Evolutionary conservation across 1,284 basidiomycete species (phyloP), one percentile per base, ranked within the genome.

Genomic region (Ustilago lituana): DNA sequence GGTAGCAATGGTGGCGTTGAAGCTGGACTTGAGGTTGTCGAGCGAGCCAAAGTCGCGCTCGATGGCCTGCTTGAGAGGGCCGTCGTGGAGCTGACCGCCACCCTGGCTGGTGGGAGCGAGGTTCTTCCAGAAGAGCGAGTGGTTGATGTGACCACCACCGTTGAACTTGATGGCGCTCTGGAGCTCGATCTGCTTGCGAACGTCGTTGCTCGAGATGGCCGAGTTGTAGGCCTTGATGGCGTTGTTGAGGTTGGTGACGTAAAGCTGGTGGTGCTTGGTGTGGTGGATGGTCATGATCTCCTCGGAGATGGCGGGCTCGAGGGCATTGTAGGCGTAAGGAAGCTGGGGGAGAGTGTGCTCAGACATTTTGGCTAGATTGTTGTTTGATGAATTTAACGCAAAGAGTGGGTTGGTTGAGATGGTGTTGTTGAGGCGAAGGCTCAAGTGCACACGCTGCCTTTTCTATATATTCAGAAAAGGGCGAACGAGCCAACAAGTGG

Each of bases 111-210:
- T 32, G 20, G 79, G 79, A n/a, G 79, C 79, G 14, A 82, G 88
- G 85, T 96, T 98, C 85, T 90, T 93, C 96, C 95, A 98, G 87
- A 98, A 98, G 52, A 98, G 87, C 38, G 93, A 89, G 83, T 93
- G 92, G 84, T 93, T 93, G 85, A 83, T 76, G 76, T 83, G 82
- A 86, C 91, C 92, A 83, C 92, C 92, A 44, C 92, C 92, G 85
- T 94, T 94, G 85, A 94, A 94, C 85, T 91, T 93, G 84, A 94
- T 86, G 14, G 92, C 91, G 19, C 88, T 84, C 84, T 93, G 91
- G 62, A 94, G 88, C 24, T 88, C 88, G 83, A 98, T 96, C 80
- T 88, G 87, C 82, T 91, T 90, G 83, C 89, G 90, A 73, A 90
- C 87, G 66, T 85, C 88, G 31, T 87, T 87, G 43, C 84, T 79